These are phyloP conservation scores for Lycium barbarum DNA, from an alignment of 257 asterid species.

Conservation along the genomic window DNA sequence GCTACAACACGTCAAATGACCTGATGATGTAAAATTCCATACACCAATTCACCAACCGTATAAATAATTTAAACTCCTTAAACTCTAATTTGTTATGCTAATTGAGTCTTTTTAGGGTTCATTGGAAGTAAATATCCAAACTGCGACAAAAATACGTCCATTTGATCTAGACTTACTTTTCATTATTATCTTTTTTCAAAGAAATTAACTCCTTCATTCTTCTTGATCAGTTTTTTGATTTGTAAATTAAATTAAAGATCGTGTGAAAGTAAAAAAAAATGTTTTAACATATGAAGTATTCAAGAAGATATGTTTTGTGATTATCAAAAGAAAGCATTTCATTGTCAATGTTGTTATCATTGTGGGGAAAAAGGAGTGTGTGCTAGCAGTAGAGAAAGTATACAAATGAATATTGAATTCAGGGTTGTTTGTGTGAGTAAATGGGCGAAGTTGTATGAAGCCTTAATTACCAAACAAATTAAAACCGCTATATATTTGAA, in stretches of 20 bases:
- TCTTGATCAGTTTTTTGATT: neutral
- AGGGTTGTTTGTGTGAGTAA: neutral
- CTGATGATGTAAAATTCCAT: too few relatives aligned
- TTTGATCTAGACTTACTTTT: neutral
- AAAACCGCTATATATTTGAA: neutral
- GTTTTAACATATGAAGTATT: neutral
- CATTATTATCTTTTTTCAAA: neutral
- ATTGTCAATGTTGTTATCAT: conserved; percentile 14
- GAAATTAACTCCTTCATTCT: neutral
- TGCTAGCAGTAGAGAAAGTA: neutral
- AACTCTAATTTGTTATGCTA: too few relatives aligned
- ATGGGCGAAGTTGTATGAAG: neutral
- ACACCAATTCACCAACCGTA: too few relatives aligned
- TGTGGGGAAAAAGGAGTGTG: neutral
- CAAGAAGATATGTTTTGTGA: neutral
- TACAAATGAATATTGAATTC: neutral
- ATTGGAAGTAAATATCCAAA: neutral
- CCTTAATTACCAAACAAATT: neutral
- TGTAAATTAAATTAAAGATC: neutral
- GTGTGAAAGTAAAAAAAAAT: neutral
- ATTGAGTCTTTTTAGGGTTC: neutral
- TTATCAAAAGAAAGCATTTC: neutral
- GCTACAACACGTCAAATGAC: too few relatives aligned
- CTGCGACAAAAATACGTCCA: neutral
- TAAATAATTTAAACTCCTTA: too few relatives aligned